Percentiles rank a stretch among this genome's conserved stretches.
Conservation (phyloP, 2,329 filamentous ascomycete genomes). For the Emydomyces testavorans region DNA sequence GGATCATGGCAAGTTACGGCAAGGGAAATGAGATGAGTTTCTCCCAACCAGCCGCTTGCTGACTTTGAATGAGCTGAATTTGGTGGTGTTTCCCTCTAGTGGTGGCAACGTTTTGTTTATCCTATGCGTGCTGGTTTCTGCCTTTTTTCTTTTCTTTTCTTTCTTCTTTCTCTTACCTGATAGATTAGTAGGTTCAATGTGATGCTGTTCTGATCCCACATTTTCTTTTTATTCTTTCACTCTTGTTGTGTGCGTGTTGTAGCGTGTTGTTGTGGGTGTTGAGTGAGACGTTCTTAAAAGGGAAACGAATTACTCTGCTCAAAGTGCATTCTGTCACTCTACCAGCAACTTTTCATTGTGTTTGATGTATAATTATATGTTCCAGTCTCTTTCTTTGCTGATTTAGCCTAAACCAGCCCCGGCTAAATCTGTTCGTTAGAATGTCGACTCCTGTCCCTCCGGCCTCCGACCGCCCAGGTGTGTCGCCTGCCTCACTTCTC, state of each 20-base stretch:
- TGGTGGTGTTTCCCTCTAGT: neutral
- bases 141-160: neutral
- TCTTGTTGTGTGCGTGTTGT: too few species aligned
- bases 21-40: constrained; percentile 1
- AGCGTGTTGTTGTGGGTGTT: too few species aligned
- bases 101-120: neutral
- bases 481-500: constrained; percentile 22
- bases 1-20: neutral
- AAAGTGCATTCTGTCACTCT: too few species aligned
- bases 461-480: neutral
- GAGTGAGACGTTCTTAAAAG: too few species aligned
- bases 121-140: neutral
- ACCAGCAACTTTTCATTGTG: too few species aligned
- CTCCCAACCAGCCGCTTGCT: neutral
- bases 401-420: too few species aligned
- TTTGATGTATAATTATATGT: too few species aligned
- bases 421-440: too few species aligned
- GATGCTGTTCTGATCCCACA: neutral
- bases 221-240: too few species aligned
- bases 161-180: neutral
- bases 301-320: too few species aligned
- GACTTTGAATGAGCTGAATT: constrained; percentile 2
- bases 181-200: constrained; percentile 2
- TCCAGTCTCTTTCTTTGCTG: too few species aligned
- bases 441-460: neutral